A percentile compares a stretch with the other conserved stretches of the same genome.
Evolutionary conservation across 169 alveolate species (phyloP).

Genomic region (Plasmodium berghei): DNA sequence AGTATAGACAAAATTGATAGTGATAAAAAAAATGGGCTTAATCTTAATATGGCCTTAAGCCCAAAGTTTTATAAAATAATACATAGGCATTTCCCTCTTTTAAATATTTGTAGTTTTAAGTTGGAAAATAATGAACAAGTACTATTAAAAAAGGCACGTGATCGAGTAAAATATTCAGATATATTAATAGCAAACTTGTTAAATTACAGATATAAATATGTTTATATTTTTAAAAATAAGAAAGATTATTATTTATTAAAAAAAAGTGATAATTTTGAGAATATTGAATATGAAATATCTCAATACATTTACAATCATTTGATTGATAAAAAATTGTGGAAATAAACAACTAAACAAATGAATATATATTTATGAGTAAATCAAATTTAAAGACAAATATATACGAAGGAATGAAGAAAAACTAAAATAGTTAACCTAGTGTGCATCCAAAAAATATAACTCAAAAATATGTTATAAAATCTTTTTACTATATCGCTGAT

Average conservation of each 20-base stretch:
- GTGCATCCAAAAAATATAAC: too few relatives aligned
- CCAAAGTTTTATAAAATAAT: conserved; percentile 48
- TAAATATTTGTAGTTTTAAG: conserved; percentile 37
- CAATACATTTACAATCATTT: conserved; percentile 17
- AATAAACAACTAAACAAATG: too few relatives aligned
- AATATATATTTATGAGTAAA: too few relatives aligned
- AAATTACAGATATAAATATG: conserved; percentile 12
- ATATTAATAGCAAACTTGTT: conserved; percentile 47
- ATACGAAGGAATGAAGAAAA: too few relatives aligned
- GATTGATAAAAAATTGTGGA: not conserved
- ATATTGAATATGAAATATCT: conserved; percentile 34
- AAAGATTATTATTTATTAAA: conserved; percentile 15
- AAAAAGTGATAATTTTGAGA: not conserved
- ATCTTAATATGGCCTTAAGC: conserved; percentile 20
- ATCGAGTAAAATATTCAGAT: conserved; percentile 29
- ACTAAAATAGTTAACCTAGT: too few relatives aligned
- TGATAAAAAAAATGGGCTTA: not conserved
- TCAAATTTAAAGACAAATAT: too few relatives aligned
- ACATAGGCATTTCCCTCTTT: conserved; percentile 13
- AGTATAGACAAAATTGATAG: conserved; percentile 50
- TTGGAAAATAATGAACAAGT: conserved; percentile 31
- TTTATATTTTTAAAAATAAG: conserved; percentile 15
- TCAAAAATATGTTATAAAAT: too few relatives aligned
- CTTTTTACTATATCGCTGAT: too few relatives aligned
- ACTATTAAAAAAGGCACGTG: conserved; percentile 16